A percentile compares a stretch with the other conserved stretches of the same genome.
These are phyloP conservation scores for Panaeolus cyanescens DNA, from an alignment of 768 basidiomycete genomes.

Conservation along the genomic window DNA sequence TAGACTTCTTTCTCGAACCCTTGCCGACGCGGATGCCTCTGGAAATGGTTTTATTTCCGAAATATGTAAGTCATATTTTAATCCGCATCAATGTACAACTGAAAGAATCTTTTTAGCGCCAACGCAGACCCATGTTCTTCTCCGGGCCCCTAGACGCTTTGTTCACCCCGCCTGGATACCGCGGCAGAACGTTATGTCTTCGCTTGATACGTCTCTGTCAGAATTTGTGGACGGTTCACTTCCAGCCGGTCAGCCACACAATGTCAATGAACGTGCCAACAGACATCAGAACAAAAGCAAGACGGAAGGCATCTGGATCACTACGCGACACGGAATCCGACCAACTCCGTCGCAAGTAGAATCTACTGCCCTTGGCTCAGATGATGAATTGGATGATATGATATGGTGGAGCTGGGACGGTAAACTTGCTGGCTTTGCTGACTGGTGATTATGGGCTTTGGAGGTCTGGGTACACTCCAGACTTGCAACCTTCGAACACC, in stretches of 20 bases:
- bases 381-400: constrained; percentile 40
- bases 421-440: constrained; percentile 50
- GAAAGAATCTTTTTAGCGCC: constrained; percentile 30
- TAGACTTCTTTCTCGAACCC: constrained; percentile 35
- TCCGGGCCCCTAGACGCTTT: constrained; percentile 50
- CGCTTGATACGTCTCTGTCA: constrained; percentile 38
- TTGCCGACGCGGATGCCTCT: constrained; percentile 33
- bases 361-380: background rate
- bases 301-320: constrained; percentile 54
- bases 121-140: constrained; percentile 46
- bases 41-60: constrained; percentile 38
- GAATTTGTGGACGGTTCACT: constrained; percentile 42
- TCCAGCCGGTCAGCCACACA: constrained; percentile 3
- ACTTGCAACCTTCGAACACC: background rate
- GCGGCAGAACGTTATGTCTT: constrained; percentile 39
- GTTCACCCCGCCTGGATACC: constrained; percentile 48
- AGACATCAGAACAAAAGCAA: constrained; percentile 22
- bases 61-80: constrained; percentile 24
- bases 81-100: background rate
- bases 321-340: constrained; percentile 24
- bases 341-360: constrained; percentile 4
- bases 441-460: constrained; percentile 37
- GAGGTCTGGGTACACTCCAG: background rate
- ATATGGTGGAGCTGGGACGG: constrained; percentile 70
- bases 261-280: constrained; percentile 1